Base-by-base conservation (phyloP, 345 rosid species). In the Zanthoxylum bungeanum region DNA sequence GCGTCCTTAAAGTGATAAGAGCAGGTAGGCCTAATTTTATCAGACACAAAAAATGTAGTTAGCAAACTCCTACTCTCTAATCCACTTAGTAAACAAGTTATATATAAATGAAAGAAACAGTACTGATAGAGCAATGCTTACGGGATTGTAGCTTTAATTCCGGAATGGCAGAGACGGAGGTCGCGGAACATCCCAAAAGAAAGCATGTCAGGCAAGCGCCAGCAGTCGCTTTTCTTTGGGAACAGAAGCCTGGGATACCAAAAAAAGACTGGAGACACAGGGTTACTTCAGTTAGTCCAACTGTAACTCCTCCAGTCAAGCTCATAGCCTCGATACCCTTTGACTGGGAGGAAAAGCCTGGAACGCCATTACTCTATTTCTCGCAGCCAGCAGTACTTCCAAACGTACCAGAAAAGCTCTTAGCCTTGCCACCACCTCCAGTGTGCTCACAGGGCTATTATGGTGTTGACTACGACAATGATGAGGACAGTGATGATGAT, bases 181-280 rank as follows among this genome's bases (percentile, higher is more conserved):
- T 22, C 44, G 42, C 25, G 3, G 73, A 61, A 55, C 27, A 40
- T 28, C 76, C 77, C 1, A 82, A 68, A 56, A 79, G 78, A 49
- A 92, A 77, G 76, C 78, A 75, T 33, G 53, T 80, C 63, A 81
- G 89, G 78, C 87, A 81, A 61, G 92, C 91, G 40, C 95, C 91
- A 56, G 79, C 91, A 14, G 86, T 92, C 68, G 93, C 99, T 14
- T 94, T 90, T 78, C 72, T 89, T 31, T 92, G 97, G 99, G 99
- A 94, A 76, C 90, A 75, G 58, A 80, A 75, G 73, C 95, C 98
- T 1, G 98, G 98, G 42, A 73, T 77, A 49, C 87, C 97, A 31
- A 89, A 89, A 79, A 90, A 77, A 60, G 81, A 85, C 75, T 92
- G 98, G 98, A 85, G 77, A 59, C 88, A 87, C 16, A 79, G 50